Conservation (phyloP, 2,329 filamentous ascomycete genomes). For the Cucurbitaria berberidis region DNA sequence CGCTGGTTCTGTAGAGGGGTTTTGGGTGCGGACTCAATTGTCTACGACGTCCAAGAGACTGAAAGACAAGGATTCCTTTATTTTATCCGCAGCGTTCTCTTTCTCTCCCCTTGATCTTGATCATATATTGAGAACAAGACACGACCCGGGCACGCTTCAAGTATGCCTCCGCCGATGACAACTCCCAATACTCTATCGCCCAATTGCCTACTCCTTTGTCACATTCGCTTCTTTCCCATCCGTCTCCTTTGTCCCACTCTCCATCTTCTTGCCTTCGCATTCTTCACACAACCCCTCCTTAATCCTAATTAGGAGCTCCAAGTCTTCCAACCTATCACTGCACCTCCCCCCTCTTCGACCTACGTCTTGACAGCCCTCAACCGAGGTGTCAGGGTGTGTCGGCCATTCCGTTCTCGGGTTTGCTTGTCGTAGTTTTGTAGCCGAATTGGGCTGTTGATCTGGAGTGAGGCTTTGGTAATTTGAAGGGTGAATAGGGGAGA, state of each 20-base stretch:
- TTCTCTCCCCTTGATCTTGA: not conserved
- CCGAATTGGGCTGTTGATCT: not conserved
- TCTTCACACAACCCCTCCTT: constrained; percentile 1
- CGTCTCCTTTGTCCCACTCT: not conserved
- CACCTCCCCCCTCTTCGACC: constrained; percentile 8
- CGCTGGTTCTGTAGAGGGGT: no score
- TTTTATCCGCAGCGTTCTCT: no score
- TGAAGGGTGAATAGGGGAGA: constrained; percentile 9
- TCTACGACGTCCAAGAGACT: no score
- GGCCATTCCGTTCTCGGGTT: constrained; percentile 10
- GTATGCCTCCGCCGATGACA: no score
- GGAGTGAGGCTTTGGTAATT: not conserved
- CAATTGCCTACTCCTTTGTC: no score
- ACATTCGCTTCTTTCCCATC: not conserved
- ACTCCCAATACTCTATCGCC: no score
- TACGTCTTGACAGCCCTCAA: constrained; percentile 9
- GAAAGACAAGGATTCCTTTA: no score
- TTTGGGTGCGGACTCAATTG: no score
- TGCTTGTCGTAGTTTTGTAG: not conserved
- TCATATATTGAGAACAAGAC: no score
- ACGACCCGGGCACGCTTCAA: no score
- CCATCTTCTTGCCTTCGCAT: constrained; percentile 2
- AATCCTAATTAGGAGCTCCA: not conserved
- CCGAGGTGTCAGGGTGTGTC: constrained; percentile 6
- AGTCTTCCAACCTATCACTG: constrained; percentile 1